phyloP scores from a whole-genome alignment of 2,329 filamentous ascomycete species.

The Trichoderma atroviride region DNA sequence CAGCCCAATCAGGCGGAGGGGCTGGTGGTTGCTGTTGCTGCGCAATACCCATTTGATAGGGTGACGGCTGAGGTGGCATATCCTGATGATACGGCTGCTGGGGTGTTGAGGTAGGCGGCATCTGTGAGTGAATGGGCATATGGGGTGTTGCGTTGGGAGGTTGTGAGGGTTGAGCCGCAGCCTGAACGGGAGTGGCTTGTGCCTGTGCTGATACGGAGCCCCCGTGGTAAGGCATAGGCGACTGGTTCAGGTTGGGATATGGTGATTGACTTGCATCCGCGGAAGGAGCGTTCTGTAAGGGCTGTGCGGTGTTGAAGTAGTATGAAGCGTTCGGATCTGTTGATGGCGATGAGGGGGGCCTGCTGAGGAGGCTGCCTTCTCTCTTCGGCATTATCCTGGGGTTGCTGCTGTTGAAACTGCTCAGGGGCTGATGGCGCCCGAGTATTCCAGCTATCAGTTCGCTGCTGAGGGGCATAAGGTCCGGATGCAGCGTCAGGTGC shows the following conservation, averaged over 20 bases:
- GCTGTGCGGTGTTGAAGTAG: constrained; percentile 55
- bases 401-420: constrained; percentile 31
- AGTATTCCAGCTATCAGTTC: constrained; percentile 56
- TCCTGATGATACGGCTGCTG: constrained; percentile 23
- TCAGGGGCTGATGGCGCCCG: constrained; percentile 43
- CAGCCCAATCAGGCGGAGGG: constrained; percentile 48
- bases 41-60: constrained; percentile 36
- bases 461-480: constrained; percentile 51
- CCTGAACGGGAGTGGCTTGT: constrained; percentile 39
- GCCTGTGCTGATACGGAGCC: constrained; percentile 45
- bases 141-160: constrained; percentile 32
- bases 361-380: constrained; percentile 38
- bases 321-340: constrained; percentile 59
- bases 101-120: constrained; percentile 7
- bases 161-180: constrained; percentile 37
- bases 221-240: constrained; percentile 47
- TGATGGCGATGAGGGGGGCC: constrained; percentile 34
- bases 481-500: constrained; percentile 44
- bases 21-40: constrained; percentile 37
- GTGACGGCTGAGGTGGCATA: constrained; percentile 21
- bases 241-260: constrained; percentile 56
- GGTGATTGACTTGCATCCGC: constrained; percentile 52
- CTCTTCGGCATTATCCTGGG: constrained; percentile 33
- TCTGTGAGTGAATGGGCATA: constrained; percentile 25
- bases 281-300: constrained; percentile 29